A percentile compares a stretch with the other conserved stretches of the same genome.
phyloP scores from a whole-genome alignment of 2,329 filamentous ascomycete genomes.

The Colletotrichum sp. region DNA sequence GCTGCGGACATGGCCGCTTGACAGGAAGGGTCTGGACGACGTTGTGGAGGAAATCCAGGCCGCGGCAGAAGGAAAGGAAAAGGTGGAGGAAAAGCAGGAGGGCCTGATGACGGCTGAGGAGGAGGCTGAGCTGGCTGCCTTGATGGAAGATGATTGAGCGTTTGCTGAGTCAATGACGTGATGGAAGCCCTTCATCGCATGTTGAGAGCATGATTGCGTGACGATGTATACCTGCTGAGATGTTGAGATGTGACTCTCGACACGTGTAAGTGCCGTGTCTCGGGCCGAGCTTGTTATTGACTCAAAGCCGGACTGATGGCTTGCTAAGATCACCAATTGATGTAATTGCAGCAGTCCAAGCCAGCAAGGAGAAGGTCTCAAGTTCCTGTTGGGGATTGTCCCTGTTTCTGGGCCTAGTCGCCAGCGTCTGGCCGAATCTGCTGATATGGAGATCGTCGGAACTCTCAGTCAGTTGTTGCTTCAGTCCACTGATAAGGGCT shows the following conservation, averaged over 20 bases:
- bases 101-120: slow-evolving; percentile 82
- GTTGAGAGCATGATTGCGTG: neutral
- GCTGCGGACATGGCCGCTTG: slow-evolving; percentile 81
- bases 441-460: neutral
- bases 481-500: neutral
- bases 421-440: neutral
- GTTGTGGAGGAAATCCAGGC: slow-evolving; percentile 50
- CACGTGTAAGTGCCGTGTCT: neutral
- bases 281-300: neutral
- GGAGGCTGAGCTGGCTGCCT: slow-evolving; percentile 87
- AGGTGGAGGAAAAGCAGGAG: slow-evolving; percentile 48
- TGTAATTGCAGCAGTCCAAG: neutral
- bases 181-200: neutral
- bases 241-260: neutral
- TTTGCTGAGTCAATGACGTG: neutral
- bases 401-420: neutral
- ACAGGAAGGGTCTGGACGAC: slow-evolving; percentile 60
- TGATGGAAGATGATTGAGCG: slow-evolving; percentile 77
- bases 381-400: neutral
- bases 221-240: neutral
- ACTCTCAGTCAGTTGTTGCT: neutral
- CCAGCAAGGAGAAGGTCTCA: neutral
- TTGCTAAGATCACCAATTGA: neutral
- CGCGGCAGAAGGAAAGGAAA: slow-evolving; percentile 46
- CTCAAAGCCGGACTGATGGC: neutral